Percentiles rank a stretch among this genome's conserved stretches.
Evolutionary conservation across 306 rosid species (phyloP).

Genomic region (Vigna trinervia): DNA sequence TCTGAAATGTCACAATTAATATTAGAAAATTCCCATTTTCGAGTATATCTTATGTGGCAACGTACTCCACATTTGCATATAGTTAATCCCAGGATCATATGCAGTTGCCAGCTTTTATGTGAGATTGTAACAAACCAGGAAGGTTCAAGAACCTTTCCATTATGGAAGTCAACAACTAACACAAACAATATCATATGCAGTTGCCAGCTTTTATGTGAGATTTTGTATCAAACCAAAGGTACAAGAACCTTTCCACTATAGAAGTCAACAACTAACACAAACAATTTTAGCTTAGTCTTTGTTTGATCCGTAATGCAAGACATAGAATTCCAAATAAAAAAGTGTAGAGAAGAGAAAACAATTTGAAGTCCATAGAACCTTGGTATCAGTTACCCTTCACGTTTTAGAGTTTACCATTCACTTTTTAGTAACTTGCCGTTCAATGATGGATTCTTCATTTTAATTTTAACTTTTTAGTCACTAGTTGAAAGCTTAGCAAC

Average conservation of each 20-base stretch:
- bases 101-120: not conserved
- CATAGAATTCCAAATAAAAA: slow-evolving; percentile 22
- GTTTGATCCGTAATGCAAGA: slow-evolving; percentile 5
- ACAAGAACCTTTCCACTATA: not conserved
- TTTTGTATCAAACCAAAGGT: not conserved
- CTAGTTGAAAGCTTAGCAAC: slow-evolving; percentile 1
- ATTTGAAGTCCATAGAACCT: not conserved
- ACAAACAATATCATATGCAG: not conserved
- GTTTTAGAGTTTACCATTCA: not conserved
- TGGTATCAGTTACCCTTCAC: slow-evolving; percentile 23
- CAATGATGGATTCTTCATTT: not conserved
- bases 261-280: not conserved
- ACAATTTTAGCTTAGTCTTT: not conserved
- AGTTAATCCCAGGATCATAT: not conserved
- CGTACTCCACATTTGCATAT: slow-evolving; percentile 6
- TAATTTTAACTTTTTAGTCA: not conserved
- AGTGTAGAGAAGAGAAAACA: slow-evolving; percentile 7
- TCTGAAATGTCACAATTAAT: slow-evolving; percentile 9
- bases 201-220: not conserved
- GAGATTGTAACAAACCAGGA: not conserved
- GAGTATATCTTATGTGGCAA: slow-evolving; percentile 10
- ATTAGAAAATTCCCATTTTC: slow-evolving; percentile 1
- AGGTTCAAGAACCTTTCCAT: not conserved
- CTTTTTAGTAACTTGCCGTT: slow-evolving; percentile 10
- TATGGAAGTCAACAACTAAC: not conserved